Conservation (phyloP, 2,329 filamentous ascomycete species). For the Amauroascus niger region DNA sequence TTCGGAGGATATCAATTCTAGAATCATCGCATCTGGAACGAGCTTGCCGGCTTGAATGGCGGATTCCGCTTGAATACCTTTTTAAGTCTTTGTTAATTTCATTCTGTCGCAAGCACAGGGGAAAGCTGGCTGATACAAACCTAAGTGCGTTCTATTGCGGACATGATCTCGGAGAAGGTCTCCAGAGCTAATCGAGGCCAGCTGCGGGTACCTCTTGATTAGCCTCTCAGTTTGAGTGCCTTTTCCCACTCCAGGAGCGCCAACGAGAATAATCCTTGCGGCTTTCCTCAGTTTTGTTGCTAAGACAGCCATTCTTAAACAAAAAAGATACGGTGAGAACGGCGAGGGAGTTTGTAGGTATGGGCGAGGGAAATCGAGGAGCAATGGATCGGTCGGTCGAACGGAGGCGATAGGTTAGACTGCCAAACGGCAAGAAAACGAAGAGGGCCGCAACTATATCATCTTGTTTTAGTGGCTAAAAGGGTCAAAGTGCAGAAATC, state of each 20-base stretch:
- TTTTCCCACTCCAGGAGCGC: slow-evolving; percentile 93
- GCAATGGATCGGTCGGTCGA: background rate
- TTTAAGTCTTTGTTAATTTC: slow-evolving; percentile 17
- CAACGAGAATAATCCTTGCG: slow-evolving; percentile 86
- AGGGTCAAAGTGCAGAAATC: background rate
- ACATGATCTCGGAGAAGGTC: slow-evolving; percentile 91
- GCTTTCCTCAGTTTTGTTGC: slow-evolving; percentile 58
- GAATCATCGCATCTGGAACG: slow-evolving; percentile 85
- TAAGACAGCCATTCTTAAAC: slow-evolving; percentile 10
- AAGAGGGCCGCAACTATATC: background rate
- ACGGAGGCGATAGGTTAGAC: background rate
- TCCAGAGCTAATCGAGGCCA: slow-evolving; percentile 86
- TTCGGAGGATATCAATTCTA: slow-evolving; percentile 85
- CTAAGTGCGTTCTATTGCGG: slow-evolving; percentile 72
- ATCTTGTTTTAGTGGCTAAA: background rate
- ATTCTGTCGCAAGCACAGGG: background rate
- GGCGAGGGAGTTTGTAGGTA: background rate
- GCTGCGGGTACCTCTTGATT: slow-evolving; percentile 73
- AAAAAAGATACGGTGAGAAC: background rate
- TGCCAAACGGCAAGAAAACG: background rate
- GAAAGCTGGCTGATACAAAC: slow-evolving; percentile 39
- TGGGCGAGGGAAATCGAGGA: background rate
- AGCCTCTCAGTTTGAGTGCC: slow-evolving; percentile 90
- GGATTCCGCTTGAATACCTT: slow-evolving; percentile 84
- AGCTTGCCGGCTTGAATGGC: slow-evolving; percentile 80